phyloP scores from a whole-genome alignment of 2,329 filamentous ascomycete species.

The Fusarium subtropicale region DNA sequence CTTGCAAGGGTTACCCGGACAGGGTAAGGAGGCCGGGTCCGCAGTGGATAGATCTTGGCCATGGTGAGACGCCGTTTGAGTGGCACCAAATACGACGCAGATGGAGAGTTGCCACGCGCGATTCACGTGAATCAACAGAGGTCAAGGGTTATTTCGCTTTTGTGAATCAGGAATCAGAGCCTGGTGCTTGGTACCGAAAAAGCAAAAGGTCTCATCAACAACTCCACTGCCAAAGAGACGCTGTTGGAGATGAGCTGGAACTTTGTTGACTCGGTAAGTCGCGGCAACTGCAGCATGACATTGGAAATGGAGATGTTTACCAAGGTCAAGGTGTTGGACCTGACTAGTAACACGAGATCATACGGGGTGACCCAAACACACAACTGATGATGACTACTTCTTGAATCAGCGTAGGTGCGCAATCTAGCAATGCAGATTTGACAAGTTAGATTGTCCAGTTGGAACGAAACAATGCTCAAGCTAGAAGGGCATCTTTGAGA shows the following conservation, averaged over 20 bases:
- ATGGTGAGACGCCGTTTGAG: not conserved
- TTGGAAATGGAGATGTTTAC: not conserved
- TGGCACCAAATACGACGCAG: not conserved
- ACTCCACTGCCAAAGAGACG: slow-evolving; percentile 18
- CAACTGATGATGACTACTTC: too few relatives aligned
- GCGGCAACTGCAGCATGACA: not conserved
- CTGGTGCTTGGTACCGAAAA: not conserved
- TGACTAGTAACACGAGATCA: not conserved
- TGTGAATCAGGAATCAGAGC: not conserved
- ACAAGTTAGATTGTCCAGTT: not conserved
- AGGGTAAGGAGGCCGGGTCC: slow-evolving; percentile 1
- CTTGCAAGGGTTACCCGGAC: not conserved
- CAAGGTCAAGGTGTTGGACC: not conserved
- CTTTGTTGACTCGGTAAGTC: slow-evolving; percentile 2
- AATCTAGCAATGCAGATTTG: not conserved
- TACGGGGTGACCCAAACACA: not conserved
- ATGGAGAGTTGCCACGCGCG: not conserved
- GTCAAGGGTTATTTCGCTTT: not conserved
- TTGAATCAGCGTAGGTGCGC: not conserved
- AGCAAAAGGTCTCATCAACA: not conserved
- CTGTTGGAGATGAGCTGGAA: not conserved
- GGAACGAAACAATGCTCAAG: not conserved
- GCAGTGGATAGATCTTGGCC: slow-evolving; percentile 15
- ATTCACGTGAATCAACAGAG: slow-evolving; percentile 10
- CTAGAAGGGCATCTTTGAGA: not conserved